Percentiles rank a stretch among this genome's conserved stretches.
phyloP scores from a whole-genome alignment of 108 stramenopile genomes.

The Pseudonitzschia multiseries region DNA sequence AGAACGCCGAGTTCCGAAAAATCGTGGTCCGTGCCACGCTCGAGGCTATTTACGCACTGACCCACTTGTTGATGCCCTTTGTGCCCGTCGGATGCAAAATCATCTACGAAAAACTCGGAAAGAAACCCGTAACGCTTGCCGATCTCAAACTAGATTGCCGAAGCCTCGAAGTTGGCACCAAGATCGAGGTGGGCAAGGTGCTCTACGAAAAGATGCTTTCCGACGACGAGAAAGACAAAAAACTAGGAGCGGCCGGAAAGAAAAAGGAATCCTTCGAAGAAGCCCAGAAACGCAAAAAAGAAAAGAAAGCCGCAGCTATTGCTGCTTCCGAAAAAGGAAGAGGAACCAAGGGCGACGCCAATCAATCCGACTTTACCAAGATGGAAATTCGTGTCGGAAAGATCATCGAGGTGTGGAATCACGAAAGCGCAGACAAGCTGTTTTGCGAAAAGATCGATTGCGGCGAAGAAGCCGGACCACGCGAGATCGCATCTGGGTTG shows the following conservation, averaged over 20 bases:
- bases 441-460: conserved; percentile 93
- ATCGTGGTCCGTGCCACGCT: conserved; percentile 86
- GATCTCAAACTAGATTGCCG: conserved; percentile 56
- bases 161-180: conserved; percentile 61
- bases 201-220: conserved; percentile 64
- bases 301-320: conserved; percentile 75
- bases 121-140: conserved; percentile 54
- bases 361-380: conserved; percentile 88
- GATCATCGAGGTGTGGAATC: conserved; percentile 91
- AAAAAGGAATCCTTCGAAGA: conserved; percentile 78
- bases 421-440: conserved; percentile 89
- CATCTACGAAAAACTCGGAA: conserved; percentile 91
- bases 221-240: conserved; percentile 70
- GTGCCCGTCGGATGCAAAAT: conserved; percentile 78
- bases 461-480: conserved; percentile 73
- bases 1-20: conserved; percentile 69
- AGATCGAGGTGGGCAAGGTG: conserved; percentile 74
- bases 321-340: conserved; percentile 48
- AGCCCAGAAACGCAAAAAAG: conserved; percentile 76
- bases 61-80: conserved; percentile 92
- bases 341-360: conserved; percentile 34
- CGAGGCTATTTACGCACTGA: conserved; percentile 92
- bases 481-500: conserved; percentile 90
- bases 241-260: conserved; percentile 52
- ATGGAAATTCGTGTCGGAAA: conserved; percentile 88